Conservation (phyloP, 192 early-diverging fungal genomes). For the Coemansia sp. region DNA sequence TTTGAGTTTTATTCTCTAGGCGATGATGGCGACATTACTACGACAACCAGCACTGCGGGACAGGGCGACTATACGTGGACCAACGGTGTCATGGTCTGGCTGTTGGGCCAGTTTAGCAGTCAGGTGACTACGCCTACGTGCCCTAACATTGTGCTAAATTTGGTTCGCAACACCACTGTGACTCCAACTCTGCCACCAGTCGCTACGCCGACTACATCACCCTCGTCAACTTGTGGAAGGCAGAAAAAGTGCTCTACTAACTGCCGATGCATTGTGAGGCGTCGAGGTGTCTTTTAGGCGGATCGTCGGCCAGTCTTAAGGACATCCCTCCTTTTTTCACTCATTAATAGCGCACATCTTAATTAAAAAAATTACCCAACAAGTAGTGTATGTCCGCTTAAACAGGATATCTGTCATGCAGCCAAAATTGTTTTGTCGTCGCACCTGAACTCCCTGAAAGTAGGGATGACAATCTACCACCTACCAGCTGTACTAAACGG, state of each 20-base stretch:
- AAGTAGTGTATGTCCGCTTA: background rate
- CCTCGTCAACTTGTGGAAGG: slow-evolving; percentile 3
- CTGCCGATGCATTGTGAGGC: slow-evolving; percentile 19
- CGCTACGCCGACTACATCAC: background rate
- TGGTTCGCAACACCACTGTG: slow-evolving; percentile 18
- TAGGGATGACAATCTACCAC: background rate
- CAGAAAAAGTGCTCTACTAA: slow-evolving; percentile 9
- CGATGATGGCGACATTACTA: slow-evolving; percentile 24
- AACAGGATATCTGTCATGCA: background rate
- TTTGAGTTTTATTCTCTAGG: slow-evolving; percentile 34
- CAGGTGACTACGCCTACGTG: slow-evolving; percentile 37
- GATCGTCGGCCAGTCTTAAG: background rate
- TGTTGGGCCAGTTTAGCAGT: slow-evolving; percentile 31
- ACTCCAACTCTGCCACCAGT: background rate
- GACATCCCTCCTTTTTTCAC: background rate
- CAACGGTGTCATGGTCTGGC: slow-evolving; percentile 46
- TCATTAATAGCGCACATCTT: background rate
- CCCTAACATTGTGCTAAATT: slow-evolving; percentile 47
- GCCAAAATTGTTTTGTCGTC: background rate
- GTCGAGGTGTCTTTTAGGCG: slow-evolving; percentile 9
- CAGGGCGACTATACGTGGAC: slow-evolving; percentile 45
- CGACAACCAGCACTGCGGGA: slow-evolving; percentile 18
- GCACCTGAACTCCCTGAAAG: background rate
- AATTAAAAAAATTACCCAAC: background rate
- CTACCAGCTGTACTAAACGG: background rate